Conservation (phyloP, 768 basidiomycete genomes). For the Leccinum boreale region DNA sequence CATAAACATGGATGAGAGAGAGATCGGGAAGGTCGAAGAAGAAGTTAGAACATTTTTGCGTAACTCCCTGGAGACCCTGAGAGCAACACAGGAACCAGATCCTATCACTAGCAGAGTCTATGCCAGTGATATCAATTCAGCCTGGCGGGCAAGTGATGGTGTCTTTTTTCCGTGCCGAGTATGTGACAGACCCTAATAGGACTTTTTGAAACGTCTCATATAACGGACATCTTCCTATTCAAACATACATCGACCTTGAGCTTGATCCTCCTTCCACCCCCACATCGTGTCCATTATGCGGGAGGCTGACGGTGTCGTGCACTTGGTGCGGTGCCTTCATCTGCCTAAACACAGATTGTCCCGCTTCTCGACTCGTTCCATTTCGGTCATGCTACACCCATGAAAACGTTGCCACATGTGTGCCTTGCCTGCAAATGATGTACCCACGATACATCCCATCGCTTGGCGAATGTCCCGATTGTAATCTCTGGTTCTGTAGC, state of each 20-base stretch:
- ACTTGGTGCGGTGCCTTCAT: slow-evolving; percentile 9
- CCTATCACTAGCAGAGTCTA: too few relatives aligned
- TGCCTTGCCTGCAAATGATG: slow-evolving; percentile 5
- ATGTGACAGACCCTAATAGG: slow-evolving; percentile 3
- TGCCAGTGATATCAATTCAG: too few relatives aligned
- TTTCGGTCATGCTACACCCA: slow-evolving; percentile 19
- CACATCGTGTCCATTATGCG: slow-evolving; percentile 15
- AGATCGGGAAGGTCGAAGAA: slow-evolving; percentile 7
- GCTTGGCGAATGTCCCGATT: slow-evolving; percentile 21
- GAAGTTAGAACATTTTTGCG: too few relatives aligned
- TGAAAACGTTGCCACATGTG: slow-evolving; percentile 2
- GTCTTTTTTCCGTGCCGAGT: too few relatives aligned
- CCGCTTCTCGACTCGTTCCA: slow-evolving; percentile 13
- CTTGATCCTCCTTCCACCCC: background rate
- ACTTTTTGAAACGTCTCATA: slow-evolving; percentile 18
- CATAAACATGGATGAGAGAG: slow-evolving; percentile 12
- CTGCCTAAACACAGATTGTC: slow-evolving; percentile 18
- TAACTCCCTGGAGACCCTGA: too few relatives aligned
- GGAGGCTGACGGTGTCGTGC: slow-evolving; percentile 3
- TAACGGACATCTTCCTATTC: background rate
- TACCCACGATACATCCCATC: background rate
- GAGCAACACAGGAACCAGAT: too few relatives aligned
- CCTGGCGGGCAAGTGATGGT: too few relatives aligned
- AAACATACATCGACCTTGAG: background rate
- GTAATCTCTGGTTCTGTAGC: slow-evolving; percentile 19